Base-by-base conservation (phyloP, 208 protist species). In the Trypanosoma rangeli region DNA sequence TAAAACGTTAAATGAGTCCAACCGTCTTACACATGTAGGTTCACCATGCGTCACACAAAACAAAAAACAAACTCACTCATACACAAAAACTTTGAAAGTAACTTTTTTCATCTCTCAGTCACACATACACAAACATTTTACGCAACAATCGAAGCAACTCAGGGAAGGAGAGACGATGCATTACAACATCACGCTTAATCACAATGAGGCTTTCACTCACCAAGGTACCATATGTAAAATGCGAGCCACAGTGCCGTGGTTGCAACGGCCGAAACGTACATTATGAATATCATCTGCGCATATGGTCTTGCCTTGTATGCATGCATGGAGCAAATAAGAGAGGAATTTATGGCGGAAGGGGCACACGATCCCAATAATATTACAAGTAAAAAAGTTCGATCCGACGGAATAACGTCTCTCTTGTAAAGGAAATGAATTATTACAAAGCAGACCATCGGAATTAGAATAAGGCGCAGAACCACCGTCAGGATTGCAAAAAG, bases 381-480 rank as follows among this genome's bases (percentile, higher is more conserved):
- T 0, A 50, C 33, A 12, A 83, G 48, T 42, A 74, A 44, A 46
- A 79, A 76, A 13, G 46, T 35, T 22, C 15, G 26, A 16, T 69
- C 64, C 13, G 24, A 53, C 13, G 68, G 60, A 29, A 76, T 67
- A 54, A 76, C 49, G 35, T 35, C 22, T 39, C 68, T 44, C 37
- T 58, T 44, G 50, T 49, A 29, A 22, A 83, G 54, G 35, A 76
- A 54, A 55, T 70, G 59, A 35, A 83, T 80, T 9, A 83, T 15
- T 16, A 68, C 20, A 28, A 83, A 83, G 44, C 66, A 79, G 1
- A 83, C 55, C 15, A 55, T 35, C 15, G 78, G 78, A 48, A 83
- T 64, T 44, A 64, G 18, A 44, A 72, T 20, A 29, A 92, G 79
- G 3, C 84, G 83, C 33, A 85, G 70, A 5, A 76, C 20, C n/a